Conservation (phyloP, 129 eudicot species). For the Ambrosia artemisiifolia region DNA sequence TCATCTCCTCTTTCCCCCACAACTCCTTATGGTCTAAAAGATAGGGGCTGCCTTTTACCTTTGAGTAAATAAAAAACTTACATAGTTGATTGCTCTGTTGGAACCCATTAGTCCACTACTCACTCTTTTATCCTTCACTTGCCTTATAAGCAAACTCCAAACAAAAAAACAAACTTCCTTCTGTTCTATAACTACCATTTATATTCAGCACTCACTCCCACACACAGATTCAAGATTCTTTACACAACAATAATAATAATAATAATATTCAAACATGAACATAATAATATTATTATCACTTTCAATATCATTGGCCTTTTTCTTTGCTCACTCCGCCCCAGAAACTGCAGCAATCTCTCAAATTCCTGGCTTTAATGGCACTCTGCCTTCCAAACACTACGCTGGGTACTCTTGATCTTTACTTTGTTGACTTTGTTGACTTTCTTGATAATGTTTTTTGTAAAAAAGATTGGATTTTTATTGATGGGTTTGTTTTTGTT, state of each 20-base stretch:
- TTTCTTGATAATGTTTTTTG: not conserved
- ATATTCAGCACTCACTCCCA: not conserved
- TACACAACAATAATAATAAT: not conserved
- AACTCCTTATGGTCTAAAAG: no score
- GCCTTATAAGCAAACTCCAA: conserved; percentile 40
- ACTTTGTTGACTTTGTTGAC: not conserved
- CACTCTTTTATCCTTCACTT: conserved; percentile 31
- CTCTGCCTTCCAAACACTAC: conserved; percentile 78
- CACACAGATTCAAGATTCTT: conserved; percentile 22
- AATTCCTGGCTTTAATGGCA: conserved; percentile 69
- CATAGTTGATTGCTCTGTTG: conserved; percentile 14
- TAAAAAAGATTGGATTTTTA: conserved; percentile 8
- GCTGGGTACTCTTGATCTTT: conserved; percentile 54
- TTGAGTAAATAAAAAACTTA: not conserved
- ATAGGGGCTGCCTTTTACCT: not conserved
- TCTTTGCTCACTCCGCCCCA: conserved; percentile 54
- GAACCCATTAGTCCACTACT: conserved; percentile 21
- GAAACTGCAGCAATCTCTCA: conserved; percentile 43
- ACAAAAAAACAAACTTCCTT: conserved; percentile 11
- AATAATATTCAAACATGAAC: conserved; percentile 6
- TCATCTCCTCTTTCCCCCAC: no score
- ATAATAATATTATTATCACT: conserved; percentile 9
- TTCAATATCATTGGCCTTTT: conserved; percentile 18
- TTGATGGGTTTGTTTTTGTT: conserved; percentile 11
- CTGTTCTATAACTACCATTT: conserved; percentile 12